These are phyloP conservation scores for Blastocystis sp. DNA, from an alignment of 352 stramenopile genomes.

Conservation along the genomic window DNA sequence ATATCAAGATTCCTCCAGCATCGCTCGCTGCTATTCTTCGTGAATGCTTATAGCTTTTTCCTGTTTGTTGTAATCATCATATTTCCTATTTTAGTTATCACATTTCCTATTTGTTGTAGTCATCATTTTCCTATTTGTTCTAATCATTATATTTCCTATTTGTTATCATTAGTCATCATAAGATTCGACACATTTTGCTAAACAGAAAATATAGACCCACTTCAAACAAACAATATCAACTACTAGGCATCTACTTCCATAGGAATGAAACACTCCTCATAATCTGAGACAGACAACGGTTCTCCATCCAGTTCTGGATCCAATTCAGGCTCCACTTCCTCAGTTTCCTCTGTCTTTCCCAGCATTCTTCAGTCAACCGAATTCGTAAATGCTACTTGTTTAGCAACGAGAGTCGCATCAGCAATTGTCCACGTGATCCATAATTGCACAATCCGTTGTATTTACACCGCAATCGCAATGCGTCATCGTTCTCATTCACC, in stretches of 20 bases:
- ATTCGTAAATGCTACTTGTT: background rate
- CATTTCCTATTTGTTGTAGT: too few relatives aligned
- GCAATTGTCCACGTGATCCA: background rate
- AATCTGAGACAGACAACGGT: constrained; percentile 1
- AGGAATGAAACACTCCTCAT: constrained; percentile 10
- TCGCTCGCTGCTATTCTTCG: too few relatives aligned
- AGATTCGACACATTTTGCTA: too few relatives aligned
- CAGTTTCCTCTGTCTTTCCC: background rate
- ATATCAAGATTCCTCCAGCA: too few relatives aligned
- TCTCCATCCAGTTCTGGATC: constrained; percentile 35
- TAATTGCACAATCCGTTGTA: constrained; percentile 49
- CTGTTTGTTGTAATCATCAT: too few relatives aligned
- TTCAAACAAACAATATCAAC: background rate
- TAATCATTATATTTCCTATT: too few relatives aligned
- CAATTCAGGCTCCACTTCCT: background rate
- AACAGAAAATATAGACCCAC: background rate
- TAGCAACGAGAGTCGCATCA: constrained; percentile 7
- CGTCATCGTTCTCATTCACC: background rate
- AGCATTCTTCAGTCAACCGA: background rate
- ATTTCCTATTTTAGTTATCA: too few relatives aligned
- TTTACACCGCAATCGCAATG: constrained; percentile 9
- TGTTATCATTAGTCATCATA: too few relatives aligned
- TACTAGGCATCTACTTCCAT: background rate
- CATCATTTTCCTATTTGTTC: too few relatives aligned
- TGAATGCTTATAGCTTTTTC: too few relatives aligned